Base-by-base conservation (phyloP, 108 stramenopile species). In the Fistulifera solaris region DNA sequence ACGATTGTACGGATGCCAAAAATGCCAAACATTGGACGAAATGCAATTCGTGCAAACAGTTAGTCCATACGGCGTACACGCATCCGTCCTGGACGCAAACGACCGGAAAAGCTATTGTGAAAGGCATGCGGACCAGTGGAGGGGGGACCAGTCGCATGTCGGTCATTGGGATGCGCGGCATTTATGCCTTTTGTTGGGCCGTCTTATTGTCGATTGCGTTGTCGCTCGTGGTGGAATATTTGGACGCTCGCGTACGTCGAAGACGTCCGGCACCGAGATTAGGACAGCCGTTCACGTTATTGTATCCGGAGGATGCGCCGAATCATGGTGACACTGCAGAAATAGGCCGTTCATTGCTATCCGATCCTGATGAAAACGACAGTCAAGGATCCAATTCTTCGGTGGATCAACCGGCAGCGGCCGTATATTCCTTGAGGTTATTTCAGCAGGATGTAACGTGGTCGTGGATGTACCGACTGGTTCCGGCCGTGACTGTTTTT, bases 151-250 rank as follows among this genome's bases (percentile, higher is more conserved):
- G 73, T 1, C 71, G 65, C 24, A 58, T 90, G 27, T 73, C 76
- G 18, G 83, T 90, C 1, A 45, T 69, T 10, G 89, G 85, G 14
- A 72, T 90, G 80, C 48, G 49, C 14, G 89, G 85, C 10, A 90
- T 84, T 14, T 90, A 90, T 57, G 68, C 66, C 47, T 90, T 90
- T 65, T 84, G 89, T 58, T 78, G 52, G 0, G 83, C 89, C 14
- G 89, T 85, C 25, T 80, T 90, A 45, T 48, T 85, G 39, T 86
- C 85, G 21, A 80, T 90, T 56, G 58, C 87, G 16, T 43, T 87
- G 56, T 75, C 78, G 50, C 54, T 90, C 41, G 40, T 80, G 18
- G 78, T 90, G 17, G 89, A 90, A 54, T 25, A 51, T 7, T 65
- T 44, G 7, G 56, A 57, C 35, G 56, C 19, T 10, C 15, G 17